These are phyloP conservation scores for Acanthamoeba quina DNA, from an alignment of 208 protist genomes.

Conservation along the genomic window DNA sequence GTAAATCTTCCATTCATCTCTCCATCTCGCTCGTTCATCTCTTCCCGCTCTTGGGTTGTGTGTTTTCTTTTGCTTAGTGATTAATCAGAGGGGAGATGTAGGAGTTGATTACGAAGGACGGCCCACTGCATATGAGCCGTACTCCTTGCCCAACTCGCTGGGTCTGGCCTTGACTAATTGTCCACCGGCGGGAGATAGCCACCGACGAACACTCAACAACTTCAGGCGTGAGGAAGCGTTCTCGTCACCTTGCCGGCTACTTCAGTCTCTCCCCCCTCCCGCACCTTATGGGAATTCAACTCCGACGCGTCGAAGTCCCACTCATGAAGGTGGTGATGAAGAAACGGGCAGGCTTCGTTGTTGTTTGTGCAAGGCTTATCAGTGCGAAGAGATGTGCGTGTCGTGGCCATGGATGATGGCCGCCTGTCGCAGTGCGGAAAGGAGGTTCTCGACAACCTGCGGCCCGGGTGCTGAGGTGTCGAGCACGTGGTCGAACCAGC, in stretches of 20 bases:
- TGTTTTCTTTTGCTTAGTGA: neutral
- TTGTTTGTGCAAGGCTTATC: neutral
- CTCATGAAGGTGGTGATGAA: neutral
- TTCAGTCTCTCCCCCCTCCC: neutral
- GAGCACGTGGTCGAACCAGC: conserved; percentile 39
- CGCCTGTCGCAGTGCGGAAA: neutral
- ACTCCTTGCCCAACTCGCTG: conserved; percentile 8
- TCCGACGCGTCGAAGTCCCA: neutral
- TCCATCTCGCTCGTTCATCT: neutral
- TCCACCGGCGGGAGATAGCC: neutral
- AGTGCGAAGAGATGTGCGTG: neutral
- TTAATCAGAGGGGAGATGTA: neutral
- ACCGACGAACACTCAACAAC: conserved; percentile 12
- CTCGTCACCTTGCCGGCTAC: neutral
- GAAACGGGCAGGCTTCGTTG: too few species aligned
- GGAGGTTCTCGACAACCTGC: neutral
- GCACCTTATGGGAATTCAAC: neutral
- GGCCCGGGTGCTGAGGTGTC: neutral
- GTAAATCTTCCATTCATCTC: neutral
- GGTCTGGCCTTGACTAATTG: conserved; percentile 42
- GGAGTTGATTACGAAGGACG: conserved; percentile 19
- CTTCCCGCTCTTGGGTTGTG: neutral
- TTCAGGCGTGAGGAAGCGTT: conserved; percentile 18
- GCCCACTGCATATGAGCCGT: neutral
- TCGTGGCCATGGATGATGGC: neutral